Percentiles rank a stretch among this genome's conserved stretches.
phyloP scores from a whole-genome alignment of 352 stramenopile genomes.

The Saprolegnia diclina region DNA sequence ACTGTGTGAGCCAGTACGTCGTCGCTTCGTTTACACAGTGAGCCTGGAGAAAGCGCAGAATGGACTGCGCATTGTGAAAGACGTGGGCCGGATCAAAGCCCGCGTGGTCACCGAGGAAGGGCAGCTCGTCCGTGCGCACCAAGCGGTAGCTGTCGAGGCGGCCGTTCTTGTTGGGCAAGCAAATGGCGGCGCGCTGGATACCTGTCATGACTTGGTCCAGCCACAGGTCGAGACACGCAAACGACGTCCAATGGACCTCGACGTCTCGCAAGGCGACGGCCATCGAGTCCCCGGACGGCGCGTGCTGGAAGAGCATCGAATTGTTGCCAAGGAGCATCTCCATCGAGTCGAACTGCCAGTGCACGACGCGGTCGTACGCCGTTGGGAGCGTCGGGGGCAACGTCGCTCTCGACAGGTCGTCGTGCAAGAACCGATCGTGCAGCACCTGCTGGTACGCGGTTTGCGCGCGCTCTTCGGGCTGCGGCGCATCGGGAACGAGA shows the following conservation, averaged over 20 bases:
- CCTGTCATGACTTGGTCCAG: slow-evolving; percentile 26
- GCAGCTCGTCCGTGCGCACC: slow-evolving; percentile 24
- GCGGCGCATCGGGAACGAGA: background rate
- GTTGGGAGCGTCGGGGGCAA: background rate
- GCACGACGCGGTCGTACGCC: slow-evolving; percentile 16
- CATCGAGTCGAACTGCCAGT: slow-evolving; percentile 27
- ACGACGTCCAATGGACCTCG: slow-evolving; percentile 1
- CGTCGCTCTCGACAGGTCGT: slow-evolving; percentile 5
- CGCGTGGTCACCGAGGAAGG: slow-evolving; percentile 1
- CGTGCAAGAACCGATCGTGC: slow-evolving; percentile 26
- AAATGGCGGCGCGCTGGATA: slow-evolving; percentile 17
- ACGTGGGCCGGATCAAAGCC: slow-evolving; percentile 39
- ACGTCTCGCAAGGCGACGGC: slow-evolving; percentile 9
- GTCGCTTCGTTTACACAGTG: slow-evolving; percentile 24
- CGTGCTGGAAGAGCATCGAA: slow-evolving; percentile 25
- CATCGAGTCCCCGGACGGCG: background rate
- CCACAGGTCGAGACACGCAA: slow-evolving; percentile 20
- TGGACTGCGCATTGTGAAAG: slow-evolving; percentile 53
- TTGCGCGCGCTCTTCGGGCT: slow-evolving; percentile 12
- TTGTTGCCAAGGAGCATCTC: slow-evolving; percentile 26
- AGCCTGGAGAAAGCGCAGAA: slow-evolving; percentile 30
- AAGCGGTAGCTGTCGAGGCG: slow-evolving; percentile 14
- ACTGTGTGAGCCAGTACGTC: slow-evolving; percentile 25
- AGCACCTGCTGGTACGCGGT: slow-evolving; percentile 12
- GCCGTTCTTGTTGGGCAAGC: background rate